Conservation (phyloP, 805 yeast genomes). For the Sugiyamaella valdiviana region DNA sequence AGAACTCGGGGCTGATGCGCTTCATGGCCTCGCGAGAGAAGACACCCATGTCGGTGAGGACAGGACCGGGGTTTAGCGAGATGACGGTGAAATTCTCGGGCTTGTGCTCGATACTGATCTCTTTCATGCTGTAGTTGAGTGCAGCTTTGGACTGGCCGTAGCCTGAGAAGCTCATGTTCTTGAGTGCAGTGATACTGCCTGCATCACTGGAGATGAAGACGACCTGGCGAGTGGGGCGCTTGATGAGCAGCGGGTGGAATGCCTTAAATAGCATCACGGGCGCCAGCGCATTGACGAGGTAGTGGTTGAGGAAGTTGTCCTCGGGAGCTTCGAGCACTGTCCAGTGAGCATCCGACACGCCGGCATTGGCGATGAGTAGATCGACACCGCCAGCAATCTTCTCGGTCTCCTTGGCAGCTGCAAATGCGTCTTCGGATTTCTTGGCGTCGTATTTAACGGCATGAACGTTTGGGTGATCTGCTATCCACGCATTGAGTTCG, state of each 20-base stretch:
- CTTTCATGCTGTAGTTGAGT: constrained; percentile 30
- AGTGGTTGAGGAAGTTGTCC: constrained; percentile 20
- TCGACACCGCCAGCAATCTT: constrained; percentile 24
- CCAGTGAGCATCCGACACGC: constrained; percentile 14
- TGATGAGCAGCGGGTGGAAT: constrained; percentile 23
- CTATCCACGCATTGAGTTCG: constrained; percentile 12
- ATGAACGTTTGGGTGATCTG: constrained; percentile 20
- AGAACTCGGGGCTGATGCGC: constrained; percentile 1
- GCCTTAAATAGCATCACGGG: constrained; percentile 23
- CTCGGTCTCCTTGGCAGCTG: constrained; percentile 15
- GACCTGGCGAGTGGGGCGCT: constrained; percentile 24
- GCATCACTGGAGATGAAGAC: constrained; percentile 28
- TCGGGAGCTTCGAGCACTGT: constrained; percentile 8
- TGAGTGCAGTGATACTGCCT: constrained; percentile 23
- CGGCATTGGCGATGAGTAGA: constrained; percentile 28
- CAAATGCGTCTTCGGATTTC: constrained; percentile 10
- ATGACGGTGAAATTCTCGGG: constrained; percentile 28
- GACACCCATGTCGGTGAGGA: constrained; percentile 34
- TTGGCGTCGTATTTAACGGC: constrained; percentile 25
- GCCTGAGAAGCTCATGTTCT: constrained; percentile 23
- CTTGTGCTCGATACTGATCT: constrained; percentile 27
- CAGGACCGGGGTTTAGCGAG: constrained; percentile 38
- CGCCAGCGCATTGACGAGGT: constrained; percentile 25
- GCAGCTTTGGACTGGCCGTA: constrained; percentile 39
- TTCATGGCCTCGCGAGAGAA: constrained; percentile 5